Conservation (phyloP, 441 rosid species). For the Erysimum cheiri region DNA sequence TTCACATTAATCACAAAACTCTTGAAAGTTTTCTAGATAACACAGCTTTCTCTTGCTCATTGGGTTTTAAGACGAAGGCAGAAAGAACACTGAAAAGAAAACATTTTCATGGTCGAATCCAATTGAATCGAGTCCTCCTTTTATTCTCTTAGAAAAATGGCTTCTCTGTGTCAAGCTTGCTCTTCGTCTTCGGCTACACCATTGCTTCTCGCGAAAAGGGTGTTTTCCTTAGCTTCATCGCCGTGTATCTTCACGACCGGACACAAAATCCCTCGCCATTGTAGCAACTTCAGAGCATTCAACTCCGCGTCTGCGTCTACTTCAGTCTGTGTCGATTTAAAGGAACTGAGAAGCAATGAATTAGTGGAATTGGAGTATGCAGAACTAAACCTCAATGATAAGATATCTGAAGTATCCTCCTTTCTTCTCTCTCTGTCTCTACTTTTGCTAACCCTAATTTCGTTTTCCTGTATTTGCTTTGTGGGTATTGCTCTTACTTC, state of each 20-base stretch:
- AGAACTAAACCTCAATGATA: slow-evolving; percentile 72
- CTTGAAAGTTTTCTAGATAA: slow-evolving; percentile 2
- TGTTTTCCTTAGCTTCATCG: slow-evolving; percentile 37
- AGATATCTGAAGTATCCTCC: slow-evolving; percentile 56
- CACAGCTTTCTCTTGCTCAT: slow-evolving; percentile 8
- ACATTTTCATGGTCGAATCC: slow-evolving; percentile 20
- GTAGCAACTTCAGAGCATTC: slow-evolving; percentile 33
- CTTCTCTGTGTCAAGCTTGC: slow-evolving; percentile 38
- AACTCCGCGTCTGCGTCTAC: slow-evolving; percentile 31
- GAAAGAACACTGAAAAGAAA: slow-evolving; percentile 7
- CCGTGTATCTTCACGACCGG: slow-evolving; percentile 32
- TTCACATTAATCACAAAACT: slow-evolving; percentile 24
- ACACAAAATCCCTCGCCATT: slow-evolving; percentile 24
- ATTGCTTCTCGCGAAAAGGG: slow-evolving; percentile 45
- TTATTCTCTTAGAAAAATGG: slow-evolving; percentile 28
- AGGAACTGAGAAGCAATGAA: slow-evolving; percentile 58
- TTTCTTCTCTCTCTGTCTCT: not conserved
- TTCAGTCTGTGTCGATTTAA: slow-evolving; percentile 33
- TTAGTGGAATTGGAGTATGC: slow-evolving; percentile 82
- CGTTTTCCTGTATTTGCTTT: not conserved
- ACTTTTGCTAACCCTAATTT: not conserved
- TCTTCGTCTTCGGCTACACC: slow-evolving; percentile 43
- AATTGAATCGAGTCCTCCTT: slow-evolving; percentile 8
- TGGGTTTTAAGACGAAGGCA: slow-evolving; percentile 13
- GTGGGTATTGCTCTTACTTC: not conserved